Base-by-base conservation (phyloP, 345 rosid genomes). In the Theobroma cacao region DNA sequence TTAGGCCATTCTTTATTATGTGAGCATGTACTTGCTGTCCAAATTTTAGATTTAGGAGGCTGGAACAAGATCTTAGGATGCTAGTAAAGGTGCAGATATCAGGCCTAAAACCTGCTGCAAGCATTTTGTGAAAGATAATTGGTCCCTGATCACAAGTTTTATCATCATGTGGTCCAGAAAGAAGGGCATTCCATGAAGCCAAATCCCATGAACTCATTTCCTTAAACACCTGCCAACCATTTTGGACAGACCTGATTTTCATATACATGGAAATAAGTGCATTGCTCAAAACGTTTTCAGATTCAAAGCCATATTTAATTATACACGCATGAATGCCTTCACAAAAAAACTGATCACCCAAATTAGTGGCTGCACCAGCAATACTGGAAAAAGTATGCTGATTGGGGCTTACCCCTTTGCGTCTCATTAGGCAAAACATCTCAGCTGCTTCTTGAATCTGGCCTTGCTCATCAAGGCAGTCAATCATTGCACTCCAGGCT, bases 251-350 rank as follows among this genome's bases (percentile, higher is more conserved):
- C 41, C 85, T 79, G 76, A 15, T 70, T 79, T 80, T 77, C 89
- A 83, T 82, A 79, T 87, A 84, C 90, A 87, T 87, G 52, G 74
- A 78, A 66, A 86, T 69, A 77, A 87, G 65, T 9, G 89, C 84
- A 84, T 84, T 89, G 75, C 81, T 63, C 38, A 85, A 78, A 31
- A 75, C 22, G 34, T 4, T 78, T 55, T 84, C 87, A 67, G 68
- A 80, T 60, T 76, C 85, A 72, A 77, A 72, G 34, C 89, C 92
- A 38, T 72, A 63, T 83, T 89, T 89, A 43, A 60, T 55, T 36
- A 85, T 70, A 66, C 71, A 81, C 34, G 83, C 86, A 81, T 89
- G 92, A 41, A 87, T 73, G 40, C 87, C 77, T 82, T 72, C 70
- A 72, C 89, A 85, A 50, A 60, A 81, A 61, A 8, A 76, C 50